A percentile compares a stretch with the other conserved stretches of the same genome.
Evolutionary conservation across 2,329 filamentous ascomycete genomes (phyloP).

Genomic region (Cladophialophora psammophila): DNA sequence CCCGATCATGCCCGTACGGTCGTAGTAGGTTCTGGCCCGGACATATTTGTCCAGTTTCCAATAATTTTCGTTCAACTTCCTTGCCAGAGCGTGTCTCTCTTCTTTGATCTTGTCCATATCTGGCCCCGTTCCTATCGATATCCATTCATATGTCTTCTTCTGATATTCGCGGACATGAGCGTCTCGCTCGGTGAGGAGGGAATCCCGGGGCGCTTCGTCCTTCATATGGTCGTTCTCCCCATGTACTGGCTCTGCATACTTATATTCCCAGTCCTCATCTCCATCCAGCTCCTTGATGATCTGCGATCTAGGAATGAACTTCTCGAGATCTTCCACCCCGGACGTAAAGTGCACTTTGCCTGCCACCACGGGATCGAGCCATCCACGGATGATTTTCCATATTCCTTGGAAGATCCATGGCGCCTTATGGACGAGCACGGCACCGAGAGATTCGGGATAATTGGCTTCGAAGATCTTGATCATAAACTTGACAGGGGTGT

Average conservation of each 20-base stretch:
- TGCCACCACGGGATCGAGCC: slow-evolving; percentile 76
- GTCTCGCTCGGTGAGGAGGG: slow-evolving; percentile 69
- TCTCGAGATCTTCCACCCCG: slow-evolving; percentile 76
- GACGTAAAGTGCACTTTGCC: slow-evolving; percentile 43
- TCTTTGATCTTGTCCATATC: slow-evolving; percentile 59
- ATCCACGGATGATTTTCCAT: slow-evolving; percentile 93
- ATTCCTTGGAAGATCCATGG: slow-evolving; percentile 99
- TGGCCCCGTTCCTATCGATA: slow-evolving; percentile 59
- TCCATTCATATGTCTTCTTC: slow-evolving; percentile 76
- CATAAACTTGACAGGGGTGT: slow-evolving; percentile 97
- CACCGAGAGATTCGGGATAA: slow-evolving; percentile 90
- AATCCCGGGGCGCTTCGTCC: slow-evolving; percentile 69
- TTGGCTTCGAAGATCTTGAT: slow-evolving; percentile 99
- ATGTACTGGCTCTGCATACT: slow-evolving; percentile 76
- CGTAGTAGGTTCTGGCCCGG: slow-evolving; percentile 82
- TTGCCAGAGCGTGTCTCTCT: slow-evolving; percentile 68
- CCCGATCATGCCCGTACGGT: slow-evolving; percentile 76
- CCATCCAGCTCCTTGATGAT: slow-evolving; percentile 87
- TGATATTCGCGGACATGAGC: slow-evolving; percentile 77
- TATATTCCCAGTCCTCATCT: slow-evolving; percentile 82
- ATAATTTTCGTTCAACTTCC: slow-evolving; percentile 74
- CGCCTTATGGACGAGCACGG: slow-evolving; percentile 91
- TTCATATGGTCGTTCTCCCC: slow-evolving; percentile 82
- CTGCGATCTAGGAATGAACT: slow-evolving; percentile 73
- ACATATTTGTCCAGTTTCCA: slow-evolving; percentile 91